Evolutionary conservation across 2,329 filamentous ascomycete species (phyloP).

Genomic region (Cladosporium sp.): DNA sequence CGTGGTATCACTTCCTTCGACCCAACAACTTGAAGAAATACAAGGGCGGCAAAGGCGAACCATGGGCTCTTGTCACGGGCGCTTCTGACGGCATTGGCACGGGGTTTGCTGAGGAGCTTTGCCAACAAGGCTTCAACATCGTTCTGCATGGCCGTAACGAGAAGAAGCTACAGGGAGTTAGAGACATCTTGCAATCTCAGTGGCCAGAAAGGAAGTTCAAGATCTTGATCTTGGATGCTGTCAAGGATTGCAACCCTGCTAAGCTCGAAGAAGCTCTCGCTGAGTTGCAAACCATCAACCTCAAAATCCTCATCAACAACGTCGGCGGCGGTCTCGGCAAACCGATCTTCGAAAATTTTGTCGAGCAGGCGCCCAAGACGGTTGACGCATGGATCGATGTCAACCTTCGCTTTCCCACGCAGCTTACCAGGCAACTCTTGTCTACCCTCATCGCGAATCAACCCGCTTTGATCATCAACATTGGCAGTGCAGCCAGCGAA

Average conservation of each 20-base stretch:
- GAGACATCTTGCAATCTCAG: constrained; percentile 32
- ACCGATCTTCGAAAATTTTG: constrained; percentile 1
- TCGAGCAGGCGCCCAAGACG: background rate
- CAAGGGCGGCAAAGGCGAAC: constrained; percentile 12
- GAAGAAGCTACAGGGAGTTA: constrained; percentile 41
- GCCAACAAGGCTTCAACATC: constrained; percentile 48
- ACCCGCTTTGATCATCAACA: constrained; percentile 45
- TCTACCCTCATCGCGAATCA: constrained; percentile 36
- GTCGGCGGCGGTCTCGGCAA: constrained; percentile 31
- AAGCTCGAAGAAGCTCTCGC: constrained; percentile 22
- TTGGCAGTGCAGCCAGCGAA: constrained; percentile 41
- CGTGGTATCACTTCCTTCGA: constrained; percentile 23
- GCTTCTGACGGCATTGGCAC: constrained; percentile 50
- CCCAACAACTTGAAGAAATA: constrained; percentile 23
- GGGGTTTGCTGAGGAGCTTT: constrained; percentile 46
- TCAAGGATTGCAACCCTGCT: constrained; percentile 24
- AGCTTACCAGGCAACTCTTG: constrained; percentile 43
- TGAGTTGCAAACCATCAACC: constrained; percentile 30
- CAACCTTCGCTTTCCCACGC: constrained; percentile 45
- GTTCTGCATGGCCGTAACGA: constrained; percentile 50
- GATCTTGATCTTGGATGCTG: constrained; percentile 42
- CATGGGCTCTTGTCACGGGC: constrained; percentile 49
- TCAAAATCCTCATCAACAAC: constrained; percentile 54
- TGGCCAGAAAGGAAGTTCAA: constrained; percentile 38
- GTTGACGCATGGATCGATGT: constrained; percentile 32